phyloP scores from a whole-genome alignment of 2,329 filamentous ascomycete genomes.

The Drechslerella stenobrocha region DNA sequence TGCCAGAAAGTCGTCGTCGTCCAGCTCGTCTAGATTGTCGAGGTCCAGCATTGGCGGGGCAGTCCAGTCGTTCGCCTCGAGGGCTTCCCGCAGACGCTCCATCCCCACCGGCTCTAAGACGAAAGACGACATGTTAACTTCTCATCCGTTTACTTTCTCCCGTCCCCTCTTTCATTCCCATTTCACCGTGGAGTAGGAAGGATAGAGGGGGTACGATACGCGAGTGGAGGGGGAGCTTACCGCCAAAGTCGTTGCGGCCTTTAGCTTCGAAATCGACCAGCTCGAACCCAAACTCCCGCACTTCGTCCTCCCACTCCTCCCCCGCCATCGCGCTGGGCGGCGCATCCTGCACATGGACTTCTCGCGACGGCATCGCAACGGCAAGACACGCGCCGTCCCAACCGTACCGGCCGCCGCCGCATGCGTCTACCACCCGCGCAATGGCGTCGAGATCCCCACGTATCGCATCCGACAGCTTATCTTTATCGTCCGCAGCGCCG shows the following conservation, averaged over 20 bases:
- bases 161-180: no score
- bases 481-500: no score
- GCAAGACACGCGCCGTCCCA: conserved; percentile 69
- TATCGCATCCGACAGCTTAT: not conserved
- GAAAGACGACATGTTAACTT: no score
- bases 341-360: not conserved
- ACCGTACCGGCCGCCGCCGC: conserved; percentile 61
- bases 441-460: conserved; percentile 46
- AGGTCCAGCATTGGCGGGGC: conserved; percentile 25
- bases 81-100: conserved; percentile 64
- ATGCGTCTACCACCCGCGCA: conserved; percentile 60
- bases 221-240: conserved; percentile 13
- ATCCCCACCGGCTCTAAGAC: conserved; percentile 64
- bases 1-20: conserved; percentile 54
- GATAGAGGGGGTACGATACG: not conserved
- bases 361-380: conserved; percentile 59
- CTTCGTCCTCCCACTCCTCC: conserved; percentile 57
- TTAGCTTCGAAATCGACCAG: conserved; percentile 63
- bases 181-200: conserved; percentile 50
- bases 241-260: conserved; percentile 52
- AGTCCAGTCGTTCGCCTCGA: conserved; percentile 70
- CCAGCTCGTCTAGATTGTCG: conserved; percentile 55
- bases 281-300: conserved; percentile 63
- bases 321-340: conserved; percentile 55
- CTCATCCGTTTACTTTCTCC: no score